Base-by-base conservation (phyloP, 2,329 filamentous ascomycete genomes). In the Aureobasidium vineae region DNA sequence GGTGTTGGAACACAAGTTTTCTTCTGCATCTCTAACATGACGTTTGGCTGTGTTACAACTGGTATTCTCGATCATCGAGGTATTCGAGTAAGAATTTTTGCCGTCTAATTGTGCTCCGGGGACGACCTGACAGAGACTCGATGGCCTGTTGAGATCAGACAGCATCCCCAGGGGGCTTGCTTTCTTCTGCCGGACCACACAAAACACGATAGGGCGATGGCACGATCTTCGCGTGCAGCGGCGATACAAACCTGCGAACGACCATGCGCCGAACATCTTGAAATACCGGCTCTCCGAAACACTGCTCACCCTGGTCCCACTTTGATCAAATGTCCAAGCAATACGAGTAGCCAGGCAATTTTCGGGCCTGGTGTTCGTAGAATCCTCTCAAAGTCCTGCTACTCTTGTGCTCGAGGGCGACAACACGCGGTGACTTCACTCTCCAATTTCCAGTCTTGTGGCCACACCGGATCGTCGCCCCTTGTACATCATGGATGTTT, bases 231-330 rank as follows among this genome's bases (percentile, higher is more conserved):
- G 13, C 19, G 21, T 41, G 8, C 43, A 38, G 57, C 36, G 19
- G 6, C 43, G 57, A 61, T 61, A 38, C 33, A 36, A 11, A 36
- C 4, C n/a, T 36, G 59, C 41, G 16, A 50, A 40, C 57, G 28
- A 61, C 47, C 57, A 50, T 63, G 59, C 59, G 28, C 43, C 59
- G 59, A 49, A 50, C 45, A n/a, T 50, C 41, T 47, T 38, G 26
- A 15, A 23, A 28, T 36, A 21, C 5, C 26, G 41, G 57, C 59
- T 50, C 43, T 63, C 33, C 45, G 16, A 47, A 36, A 13, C 21
- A 41, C 28, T 60, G 26, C 56, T 47, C 21, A 36, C 56, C 28
- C 41, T 15, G 43, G 28, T 38, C 45, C 59, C 59, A 50, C 59
- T 31, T 52, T 50, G 15, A 63, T 52, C 15, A 28, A 40, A 36